A percentile compares a stretch with the other conserved stretches of the same genome.
phyloP scores from a whole-genome alignment of 257 asterid genomes.

The Jasminum sambac region DNA sequence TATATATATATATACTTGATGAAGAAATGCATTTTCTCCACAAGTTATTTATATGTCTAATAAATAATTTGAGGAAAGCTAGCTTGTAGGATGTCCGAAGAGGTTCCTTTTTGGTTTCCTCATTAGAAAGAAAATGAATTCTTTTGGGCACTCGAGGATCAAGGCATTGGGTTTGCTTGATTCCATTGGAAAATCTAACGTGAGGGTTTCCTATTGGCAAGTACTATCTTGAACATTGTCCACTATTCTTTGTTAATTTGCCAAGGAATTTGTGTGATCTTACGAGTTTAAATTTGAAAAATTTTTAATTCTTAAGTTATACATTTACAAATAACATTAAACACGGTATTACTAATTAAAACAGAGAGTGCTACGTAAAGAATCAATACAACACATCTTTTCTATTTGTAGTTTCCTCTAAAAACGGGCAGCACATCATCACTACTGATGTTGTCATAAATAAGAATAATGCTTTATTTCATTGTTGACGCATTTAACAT shows the following conservation, averaged over 20 bases:
- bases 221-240: background rate
- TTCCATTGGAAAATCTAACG: background rate
- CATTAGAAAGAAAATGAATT: slow-evolving; percentile 34
- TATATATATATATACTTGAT: too few relatives aligned
- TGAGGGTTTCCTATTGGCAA: background rate
- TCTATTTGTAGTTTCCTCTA: too few relatives aligned
- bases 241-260: background rate
- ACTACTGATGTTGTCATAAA: too few relatives aligned
- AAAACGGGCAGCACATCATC: too few relatives aligned
- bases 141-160: slow-evolving; percentile 30
- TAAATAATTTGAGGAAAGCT: slow-evolving; percentile 11
- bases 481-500: too few relatives aligned
- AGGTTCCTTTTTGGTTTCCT: slow-evolving; percentile 42
- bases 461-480: too few relatives aligned
- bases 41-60: slow-evolving; percentile 13
- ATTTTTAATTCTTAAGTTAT: background rate
- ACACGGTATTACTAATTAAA: too few relatives aligned
- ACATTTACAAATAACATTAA: too few relatives aligned
- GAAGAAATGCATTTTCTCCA: background rate
- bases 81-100: slow-evolving; percentile 26
- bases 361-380: too few relatives aligned
- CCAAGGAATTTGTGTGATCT: background rate
- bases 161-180: slow-evolving; percentile 1
- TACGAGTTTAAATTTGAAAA: background rate
- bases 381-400: too few relatives aligned